phyloP scores from a whole-genome alignment of 257 asterid genomes.

The Lantana camara region DNA sequence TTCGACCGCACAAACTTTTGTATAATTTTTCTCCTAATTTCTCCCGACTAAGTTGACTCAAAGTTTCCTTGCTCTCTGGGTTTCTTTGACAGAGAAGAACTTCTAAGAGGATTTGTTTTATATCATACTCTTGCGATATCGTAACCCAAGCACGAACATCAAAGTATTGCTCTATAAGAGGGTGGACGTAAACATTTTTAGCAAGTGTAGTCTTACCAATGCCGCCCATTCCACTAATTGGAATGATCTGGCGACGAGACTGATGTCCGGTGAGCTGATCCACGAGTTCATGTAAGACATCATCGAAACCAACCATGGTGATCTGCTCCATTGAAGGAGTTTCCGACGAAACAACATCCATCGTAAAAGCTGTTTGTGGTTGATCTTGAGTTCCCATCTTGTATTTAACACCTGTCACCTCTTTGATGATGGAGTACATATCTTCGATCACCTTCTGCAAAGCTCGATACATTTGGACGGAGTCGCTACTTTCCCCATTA shows the following conservation, averaged over 20 bases:
- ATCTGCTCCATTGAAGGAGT: neutral
- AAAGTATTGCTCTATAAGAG: neutral
- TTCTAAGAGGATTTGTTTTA: neutral
- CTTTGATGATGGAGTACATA: conserved; percentile 2
- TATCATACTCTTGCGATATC: conserved; percentile 11
- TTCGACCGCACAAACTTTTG: neutral
- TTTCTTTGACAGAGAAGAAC: neutral
- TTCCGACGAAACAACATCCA: neutral
- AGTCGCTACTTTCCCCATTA: too few relatives aligned
- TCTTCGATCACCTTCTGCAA: neutral
- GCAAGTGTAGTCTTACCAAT: conserved; percentile 34
- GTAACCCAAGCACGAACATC: conserved; percentile 23
- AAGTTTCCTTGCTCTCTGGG: neutral
- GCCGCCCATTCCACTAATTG: conserved; percentile 30
- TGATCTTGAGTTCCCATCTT: conserved; percentile 4
- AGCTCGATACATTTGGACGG: too few relatives aligned
- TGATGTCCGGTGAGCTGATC: conserved; percentile 6
- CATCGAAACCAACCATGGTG: conserved; percentile 18
- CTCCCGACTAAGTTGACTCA: neutral
- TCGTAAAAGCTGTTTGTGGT: neutral
- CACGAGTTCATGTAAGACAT: neutral
- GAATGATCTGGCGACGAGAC: conserved; percentile 5
- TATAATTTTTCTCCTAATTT: conserved; percentile 8
- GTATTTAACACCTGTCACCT: conserved; percentile 14
- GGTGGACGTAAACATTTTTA: neutral